Conservation (phyloP, 345 rosid species). For the Gossypium rotundifolium region DNA sequence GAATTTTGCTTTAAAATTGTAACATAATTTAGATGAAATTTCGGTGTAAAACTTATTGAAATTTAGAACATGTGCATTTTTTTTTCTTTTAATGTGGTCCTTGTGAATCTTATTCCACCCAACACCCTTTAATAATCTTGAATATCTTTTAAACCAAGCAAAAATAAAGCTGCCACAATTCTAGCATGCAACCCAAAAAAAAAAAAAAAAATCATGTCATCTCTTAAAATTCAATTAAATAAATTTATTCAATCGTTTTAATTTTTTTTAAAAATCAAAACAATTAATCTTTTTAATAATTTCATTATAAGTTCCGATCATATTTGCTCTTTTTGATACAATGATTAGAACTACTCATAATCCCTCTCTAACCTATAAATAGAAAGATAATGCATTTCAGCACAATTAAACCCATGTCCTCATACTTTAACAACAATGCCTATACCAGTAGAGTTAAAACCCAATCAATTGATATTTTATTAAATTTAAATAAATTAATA, state of each 20-base stretch:
- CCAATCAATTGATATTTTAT: too few relatives aligned
- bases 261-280: too few relatives aligned
- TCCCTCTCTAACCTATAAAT: too few relatives aligned
- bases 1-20: neutral
- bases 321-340: too few relatives aligned
- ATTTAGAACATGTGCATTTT: neutral
- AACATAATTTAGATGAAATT: neutral
- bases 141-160: conserved; percentile 26
- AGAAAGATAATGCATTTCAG: too few relatives aligned
- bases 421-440: fast-evolving
- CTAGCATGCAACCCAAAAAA: conserved; percentile 7
- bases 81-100: neutral
- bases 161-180: conserved; percentile 9
- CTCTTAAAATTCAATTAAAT: too few relatives aligned
- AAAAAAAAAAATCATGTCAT: too few relatives aligned
- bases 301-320: fast-evolving
- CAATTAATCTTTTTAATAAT: too few relatives aligned
- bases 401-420: fast-evolving
- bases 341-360: too few relatives aligned
- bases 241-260: too few relatives aligned
- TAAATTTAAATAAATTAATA: too few relatives aligned
- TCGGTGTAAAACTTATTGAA: conserved; percentile 4
- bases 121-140: conserved; percentile 16
- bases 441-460: too few relatives aligned
- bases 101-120: neutral